Conservation (phyloP, 2,329 filamentous ascomycete species). For the Alternaria triticimaculans region DNA sequence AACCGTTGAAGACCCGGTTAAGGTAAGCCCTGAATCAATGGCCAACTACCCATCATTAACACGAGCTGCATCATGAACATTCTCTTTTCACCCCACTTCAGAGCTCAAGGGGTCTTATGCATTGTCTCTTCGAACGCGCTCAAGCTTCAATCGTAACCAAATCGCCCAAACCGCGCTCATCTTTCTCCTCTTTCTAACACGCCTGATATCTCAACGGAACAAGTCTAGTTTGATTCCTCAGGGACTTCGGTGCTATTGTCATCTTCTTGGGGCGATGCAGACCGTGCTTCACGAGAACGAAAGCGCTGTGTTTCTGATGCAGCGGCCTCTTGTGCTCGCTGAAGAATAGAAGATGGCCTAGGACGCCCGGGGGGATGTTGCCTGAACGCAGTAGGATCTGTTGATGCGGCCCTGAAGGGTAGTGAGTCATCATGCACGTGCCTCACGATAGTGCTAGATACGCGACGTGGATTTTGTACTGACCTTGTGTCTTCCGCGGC, state of each 20-base stretch:
- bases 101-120: neutral
- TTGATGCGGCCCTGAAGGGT: neutral
- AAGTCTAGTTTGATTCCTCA: neutral
- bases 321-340: neutral
- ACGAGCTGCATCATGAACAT: neutral
- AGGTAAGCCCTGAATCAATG: neutral
- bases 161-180: neutral
- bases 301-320: neutral
- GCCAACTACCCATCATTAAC: neutral
- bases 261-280: neutral
- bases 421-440: neutral
- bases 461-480: neutral
- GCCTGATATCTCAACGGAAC: neutral
- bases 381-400: neutral
- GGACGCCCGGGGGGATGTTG: neutral
- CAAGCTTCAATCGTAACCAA: neutral
- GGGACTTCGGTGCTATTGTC: neutral
- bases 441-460: neutral
- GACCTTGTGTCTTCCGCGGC: neutral
- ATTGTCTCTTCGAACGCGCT: neutral
- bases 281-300: neutral
- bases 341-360: rapidly evolving
- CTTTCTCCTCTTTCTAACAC: neutral
- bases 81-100: neutral
- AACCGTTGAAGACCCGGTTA: neutral